Evolutionary conservation across 305 asterid species (phyloP), one percentile per base, ranked within the genome.

Genomic region (Lippia alba): DNA sequence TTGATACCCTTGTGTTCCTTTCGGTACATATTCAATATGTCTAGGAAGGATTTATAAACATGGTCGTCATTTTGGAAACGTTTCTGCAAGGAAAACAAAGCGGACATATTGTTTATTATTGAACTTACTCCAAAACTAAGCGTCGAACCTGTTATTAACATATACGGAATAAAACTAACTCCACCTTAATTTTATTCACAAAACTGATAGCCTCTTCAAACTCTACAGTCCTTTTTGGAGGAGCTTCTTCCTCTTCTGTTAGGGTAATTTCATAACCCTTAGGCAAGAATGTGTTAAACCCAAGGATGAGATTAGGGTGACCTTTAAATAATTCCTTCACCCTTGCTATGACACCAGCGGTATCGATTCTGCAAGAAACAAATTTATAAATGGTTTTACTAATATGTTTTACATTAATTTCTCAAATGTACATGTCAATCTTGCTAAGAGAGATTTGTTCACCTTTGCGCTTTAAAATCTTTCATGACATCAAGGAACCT

Each of bases 381-480:
- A 56, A 40, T 62, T 11, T 30, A 58, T n/a, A 54, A 73, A 61
- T 60, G 65, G 62, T 62, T 40, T 65, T 32, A 61, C 66, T 50
- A 56, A 56, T 53, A 77, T 44, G 41, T 4, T 44, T 36, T 54
- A 18, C 54, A 56, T 62, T 45, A 50, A 64, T 53, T 70, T 70
- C 66, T 49, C 58, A 57, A 61, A 67, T 34, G 53, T 56, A 50
- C 41, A 67, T 6, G 54, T 36, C 45, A 69, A 71, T 58, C 61
- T 57, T 55, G 44, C 36, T 59, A 64, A 65, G 57, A 74, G 51
- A 67, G 50, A 59, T 44, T n/a, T 12, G 72, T 67, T 59, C 79
- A 95, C 99, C 98, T 90, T 87, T 90, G 97, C 51, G 92, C 97
- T 91, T 95, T 95, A 73, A 95, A 95, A 81, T 92, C 97, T 76